Conservation (phyloP, 1,284 basidiomycete genomes). For the Phylloboletellus chloephorus region DNA sequence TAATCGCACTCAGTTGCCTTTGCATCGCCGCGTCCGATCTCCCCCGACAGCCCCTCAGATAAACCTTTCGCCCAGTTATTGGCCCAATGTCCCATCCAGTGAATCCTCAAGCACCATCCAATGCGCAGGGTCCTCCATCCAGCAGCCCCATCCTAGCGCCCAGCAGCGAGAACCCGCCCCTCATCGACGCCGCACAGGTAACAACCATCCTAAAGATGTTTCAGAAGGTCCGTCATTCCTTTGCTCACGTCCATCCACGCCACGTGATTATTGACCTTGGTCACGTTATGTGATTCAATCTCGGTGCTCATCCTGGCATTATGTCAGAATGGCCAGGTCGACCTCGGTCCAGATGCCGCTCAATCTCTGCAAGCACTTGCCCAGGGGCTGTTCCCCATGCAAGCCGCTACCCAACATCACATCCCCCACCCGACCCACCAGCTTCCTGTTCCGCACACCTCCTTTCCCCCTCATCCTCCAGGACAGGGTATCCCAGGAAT, state of each 20-base stretch:
- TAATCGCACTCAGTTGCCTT: neutral
- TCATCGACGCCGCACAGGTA: slow-evolving; percentile 28
- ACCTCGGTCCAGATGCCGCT: slow-evolving; percentile 27
- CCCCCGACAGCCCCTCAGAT: neutral
- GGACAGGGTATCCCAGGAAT: slow-evolving; percentile 29
- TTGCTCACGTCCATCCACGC: slow-evolving; percentile 1
- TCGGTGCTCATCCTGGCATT: slow-evolving; percentile 5
- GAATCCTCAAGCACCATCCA: slow-evolving; percentile 16
- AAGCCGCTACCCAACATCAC: slow-evolving; percentile 22
- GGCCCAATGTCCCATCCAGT: slow-evolving; percentile 16
- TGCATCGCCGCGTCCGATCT: neutral
- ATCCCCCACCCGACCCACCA: slow-evolving; percentile 21
- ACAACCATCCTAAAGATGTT: slow-evolving; percentile 27
- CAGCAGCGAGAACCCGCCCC: slow-evolving; percentile 6
- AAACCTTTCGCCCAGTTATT: neutral
- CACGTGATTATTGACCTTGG: slow-evolving; percentile 26
- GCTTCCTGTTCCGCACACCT: slow-evolving; percentile 20
- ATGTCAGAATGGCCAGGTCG: slow-evolving; percentile 25
- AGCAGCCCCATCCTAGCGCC: slow-evolving; percentile 11
- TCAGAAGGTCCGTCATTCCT: slow-evolving; percentile 24
- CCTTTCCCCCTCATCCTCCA: slow-evolving; percentile 13
- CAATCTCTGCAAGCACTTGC: slow-evolving; percentile 29
- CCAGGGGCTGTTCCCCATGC: slow-evolving; percentile 28
- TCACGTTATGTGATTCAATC: slow-evolving; percentile 21
- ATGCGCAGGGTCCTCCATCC: slow-evolving; percentile 13